Conservation (phyloP, 495 filamentous ascomycete genomes). For the Aspergillus mulundensis region DNA sequence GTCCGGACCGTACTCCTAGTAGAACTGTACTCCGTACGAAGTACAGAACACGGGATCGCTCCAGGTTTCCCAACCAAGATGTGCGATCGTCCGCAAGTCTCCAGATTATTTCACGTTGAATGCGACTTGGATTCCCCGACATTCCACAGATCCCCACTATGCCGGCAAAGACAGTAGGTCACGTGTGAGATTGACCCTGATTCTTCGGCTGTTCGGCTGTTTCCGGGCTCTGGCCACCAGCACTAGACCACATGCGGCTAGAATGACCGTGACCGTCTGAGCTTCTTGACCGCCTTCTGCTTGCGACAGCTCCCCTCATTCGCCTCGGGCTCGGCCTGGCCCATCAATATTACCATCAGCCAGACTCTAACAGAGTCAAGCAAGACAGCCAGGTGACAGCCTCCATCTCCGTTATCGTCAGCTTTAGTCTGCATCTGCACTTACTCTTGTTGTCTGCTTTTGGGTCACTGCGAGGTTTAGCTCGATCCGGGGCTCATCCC, state of each 20-base stretch:
- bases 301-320: slow-evolving; percentile 2
- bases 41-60: too few species aligned
- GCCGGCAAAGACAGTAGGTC: neutral
- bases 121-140: slow-evolving; percentile 9
- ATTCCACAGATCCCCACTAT: neutral
- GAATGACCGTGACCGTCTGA: neutral
- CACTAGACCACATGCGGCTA: neutral
- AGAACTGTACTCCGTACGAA: too few species aligned
- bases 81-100: slow-evolving; percentile 6
- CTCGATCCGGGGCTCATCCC: neutral
- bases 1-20: too few species aligned
- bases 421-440: neutral
- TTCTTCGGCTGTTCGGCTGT: slow-evolving; percentile 2
- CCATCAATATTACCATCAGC: neutral
- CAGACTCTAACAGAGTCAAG: neutral
- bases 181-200: slow-evolving; percentile 4
- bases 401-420: neutral
- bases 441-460: neutral
- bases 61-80: slow-evolving; percentile 12
- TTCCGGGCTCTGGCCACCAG: neutral
- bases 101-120: neutral
- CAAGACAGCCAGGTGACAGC: neutral
- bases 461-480: neutral
- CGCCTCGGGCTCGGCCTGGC: neutral
- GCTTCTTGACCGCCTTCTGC: neutral